A percentile compares a stretch with the other conserved stretches of the same genome.
These are phyloP conservation scores for Linderniella brevidens DNA, from an alignment of 257 asterid species.

Conservation along the genomic window DNA sequence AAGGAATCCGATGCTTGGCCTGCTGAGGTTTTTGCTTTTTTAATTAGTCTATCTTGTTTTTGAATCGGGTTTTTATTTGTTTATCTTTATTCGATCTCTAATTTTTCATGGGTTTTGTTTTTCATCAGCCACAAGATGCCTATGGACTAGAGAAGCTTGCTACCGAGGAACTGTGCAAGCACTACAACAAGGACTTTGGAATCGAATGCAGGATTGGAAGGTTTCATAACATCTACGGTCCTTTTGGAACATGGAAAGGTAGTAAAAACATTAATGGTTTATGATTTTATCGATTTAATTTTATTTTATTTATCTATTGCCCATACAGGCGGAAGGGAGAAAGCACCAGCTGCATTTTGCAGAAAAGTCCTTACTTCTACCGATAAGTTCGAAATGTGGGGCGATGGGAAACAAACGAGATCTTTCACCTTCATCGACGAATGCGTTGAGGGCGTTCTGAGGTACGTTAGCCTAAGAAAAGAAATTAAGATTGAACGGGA, in stretches of 20 bases:
- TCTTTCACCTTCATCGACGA: conserved; percentile 82
- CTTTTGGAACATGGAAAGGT: conserved; percentile 98
- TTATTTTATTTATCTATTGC: not conserved
- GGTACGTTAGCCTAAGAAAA: conserved; percentile 21
- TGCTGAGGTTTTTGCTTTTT: conserved; percentile 49
- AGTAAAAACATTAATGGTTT: conserved; percentile 6
- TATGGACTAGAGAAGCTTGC: conserved; percentile 79
- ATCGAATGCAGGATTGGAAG: conserved; percentile 84
- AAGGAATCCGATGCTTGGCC: conserved; percentile 94
- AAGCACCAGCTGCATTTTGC: conserved; percentile 87
- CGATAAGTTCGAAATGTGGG: conserved; percentile 87
- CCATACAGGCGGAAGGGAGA: conserved; percentile 74
- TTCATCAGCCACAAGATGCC: conserved; percentile 73
- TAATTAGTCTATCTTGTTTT: conserved; percentile 1
- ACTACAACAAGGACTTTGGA: conserved; percentile 81
- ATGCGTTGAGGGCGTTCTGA: conserved; percentile 75
- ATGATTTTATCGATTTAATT: not conserved
- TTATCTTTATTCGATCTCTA: conserved; percentile 1
- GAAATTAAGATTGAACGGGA: too few relatives aligned
- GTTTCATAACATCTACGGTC: conserved; percentile 86
- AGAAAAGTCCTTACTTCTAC: conserved; percentile 55
- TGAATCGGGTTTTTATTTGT: not conserved
- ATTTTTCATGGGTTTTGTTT: not conserved
- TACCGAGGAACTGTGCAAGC: conserved; percentile 71
- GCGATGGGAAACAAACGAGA: conserved; percentile 81